phyloP scores from a whole-genome alignment of 352 stramenopile species.

The Phytophthora constricta region DNA sequence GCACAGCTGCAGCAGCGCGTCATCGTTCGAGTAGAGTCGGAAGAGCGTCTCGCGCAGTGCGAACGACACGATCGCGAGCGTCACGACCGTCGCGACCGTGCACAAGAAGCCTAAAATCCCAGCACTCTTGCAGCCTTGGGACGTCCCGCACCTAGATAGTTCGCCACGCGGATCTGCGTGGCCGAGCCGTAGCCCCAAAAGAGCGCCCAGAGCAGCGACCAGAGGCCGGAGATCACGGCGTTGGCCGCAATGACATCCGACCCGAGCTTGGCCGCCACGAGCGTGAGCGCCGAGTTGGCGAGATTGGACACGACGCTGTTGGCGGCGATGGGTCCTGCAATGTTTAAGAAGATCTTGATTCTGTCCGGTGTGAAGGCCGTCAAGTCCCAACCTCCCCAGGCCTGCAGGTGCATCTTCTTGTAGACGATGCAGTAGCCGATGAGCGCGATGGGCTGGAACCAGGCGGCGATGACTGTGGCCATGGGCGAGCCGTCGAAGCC shows the following conservation, averaged over 20 bases:
- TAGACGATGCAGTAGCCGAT: slow-evolving; percentile 80
- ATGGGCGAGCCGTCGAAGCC: slow-evolving; percentile 83
- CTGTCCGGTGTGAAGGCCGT: slow-evolving; percentile 63
- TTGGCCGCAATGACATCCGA: slow-evolving; percentile 83
- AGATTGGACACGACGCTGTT: slow-evolving; percentile 80
- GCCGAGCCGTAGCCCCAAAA: slow-evolving; percentile 85
- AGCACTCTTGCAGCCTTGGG: slow-evolving; percentile 64
- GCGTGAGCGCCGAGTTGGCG: slow-evolving; percentile 69
- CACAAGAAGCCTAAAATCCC: slow-evolving; percentile 67
- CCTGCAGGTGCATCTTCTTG: slow-evolving; percentile 73
- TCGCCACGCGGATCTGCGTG: slow-evolving; percentile 80
- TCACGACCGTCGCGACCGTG: slow-evolving; percentile 55
- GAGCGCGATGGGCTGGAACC: slow-evolving; percentile 81
- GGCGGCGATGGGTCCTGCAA: slow-evolving; percentile 63
- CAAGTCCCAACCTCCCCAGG: slow-evolving; percentile 76
- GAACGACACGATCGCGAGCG: slow-evolving; percentile 58
- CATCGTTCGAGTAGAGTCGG: slow-evolving; percentile 66
- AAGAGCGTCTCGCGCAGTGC: slow-evolving; percentile 55
- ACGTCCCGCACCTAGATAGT: slow-evolving; percentile 75
- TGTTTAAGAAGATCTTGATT: slow-evolving; percentile 70
- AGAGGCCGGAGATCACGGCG: slow-evolving; percentile 71
- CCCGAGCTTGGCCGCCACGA: slow-evolving; percentile 75
- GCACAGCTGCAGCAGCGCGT: slow-evolving; percentile 53
- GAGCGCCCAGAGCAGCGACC: slow-evolving; percentile 73
- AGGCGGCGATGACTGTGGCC: slow-evolving; percentile 77